Percentiles rank a stretch among this genome's conserved stretches.
Conservation (phyloP, 352 stramenopile species). For the Phytophthora pluvialis region DNA sequence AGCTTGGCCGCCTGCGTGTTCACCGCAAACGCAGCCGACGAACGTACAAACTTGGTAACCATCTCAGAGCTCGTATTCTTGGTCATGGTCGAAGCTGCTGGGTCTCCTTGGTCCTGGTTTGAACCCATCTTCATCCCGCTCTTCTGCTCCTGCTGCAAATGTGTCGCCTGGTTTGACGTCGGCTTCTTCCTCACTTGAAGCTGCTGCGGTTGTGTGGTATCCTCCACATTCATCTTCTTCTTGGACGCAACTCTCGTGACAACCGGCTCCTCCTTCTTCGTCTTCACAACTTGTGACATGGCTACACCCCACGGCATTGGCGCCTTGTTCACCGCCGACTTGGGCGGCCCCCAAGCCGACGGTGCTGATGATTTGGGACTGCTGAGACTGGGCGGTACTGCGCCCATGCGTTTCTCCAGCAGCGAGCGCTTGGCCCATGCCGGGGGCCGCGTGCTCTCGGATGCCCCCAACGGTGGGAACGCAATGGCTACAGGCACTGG, state of each 20-base stretch:
- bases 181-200: constrained; percentile 20
- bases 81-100: not conserved
- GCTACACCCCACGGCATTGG: not conserved
- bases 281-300: not conserved
- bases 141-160: constrained; percentile 11
- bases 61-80: not conserved
- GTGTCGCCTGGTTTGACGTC: constrained; percentile 16
- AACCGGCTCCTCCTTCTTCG: not conserved
- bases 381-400: not conserved
- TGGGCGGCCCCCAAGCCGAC: not conserved
- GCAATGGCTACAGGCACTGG: constrained; percentile 36
- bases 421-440: constrained; percentile 54
- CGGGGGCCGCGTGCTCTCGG: constrained; percentile 17
- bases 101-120: constrained; percentile 15
- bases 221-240: constrained; percentile 9
- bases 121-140: not conserved
- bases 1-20: constrained; percentile 57
- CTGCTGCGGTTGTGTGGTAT: constrained; percentile 1
- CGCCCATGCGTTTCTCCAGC: constrained; percentile 52
- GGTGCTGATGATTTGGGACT: not conserved
- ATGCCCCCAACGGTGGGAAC: constrained; percentile 35
- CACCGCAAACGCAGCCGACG: constrained; percentile 18
- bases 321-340: not conserved
- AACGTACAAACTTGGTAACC: not conserved
- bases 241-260: constrained; percentile 3